Percentiles rank a stretch among this genome's conserved stretches.
These are phyloP conservation scores for Yamadazyma takamatsuzukensis DNA, from an alignment of 805 yeast species.

Conservation along the genomic window DNA sequence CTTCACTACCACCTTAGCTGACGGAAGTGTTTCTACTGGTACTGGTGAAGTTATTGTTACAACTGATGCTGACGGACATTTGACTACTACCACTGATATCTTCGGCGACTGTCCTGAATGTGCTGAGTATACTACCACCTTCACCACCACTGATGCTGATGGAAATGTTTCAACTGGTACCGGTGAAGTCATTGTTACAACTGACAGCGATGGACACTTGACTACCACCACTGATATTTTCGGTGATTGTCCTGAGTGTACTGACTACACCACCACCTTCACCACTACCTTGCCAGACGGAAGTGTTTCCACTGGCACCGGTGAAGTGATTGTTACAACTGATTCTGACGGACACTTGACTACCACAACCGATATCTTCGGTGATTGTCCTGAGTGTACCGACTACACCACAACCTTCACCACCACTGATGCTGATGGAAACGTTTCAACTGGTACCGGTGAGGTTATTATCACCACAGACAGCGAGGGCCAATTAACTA, in stretches of 20 bases:
- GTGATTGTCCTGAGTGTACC: constrained; percentile 13
- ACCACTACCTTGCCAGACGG: constrained; percentile 7
- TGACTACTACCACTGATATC: constrained; percentile 8
- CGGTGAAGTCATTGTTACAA: constrained; percentile 14
- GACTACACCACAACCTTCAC: constrained; percentile 14
- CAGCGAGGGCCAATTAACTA: constrained; percentile 10
- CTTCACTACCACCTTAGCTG: constrained; percentile 5
- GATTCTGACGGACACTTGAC: constrained; percentile 9
- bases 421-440: constrained; percentile 13
- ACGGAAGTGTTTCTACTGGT: constrained; percentile 6
- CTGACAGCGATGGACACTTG: constrained; percentile 13
- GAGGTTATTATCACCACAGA: constrained; percentile 15
- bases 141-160: constrained; percentile 12
- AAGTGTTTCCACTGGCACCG: constrained; percentile 7
- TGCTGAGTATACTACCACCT: constrained; percentile 13
- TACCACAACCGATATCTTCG: constrained; percentile 5
- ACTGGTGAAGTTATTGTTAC: constrained; percentile 12
- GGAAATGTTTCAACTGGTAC: constrained; percentile 12
- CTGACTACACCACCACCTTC: constrained; percentile 6
- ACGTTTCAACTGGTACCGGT: constrained; percentile 10
- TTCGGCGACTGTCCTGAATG: constrained; percentile 11
- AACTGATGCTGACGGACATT: constrained; percentile 11
- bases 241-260: constrained; percentile 5
- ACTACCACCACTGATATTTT: constrained; percentile 2
- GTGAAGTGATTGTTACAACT: constrained; percentile 12